phyloP scores from a whole-genome alignment of 352 stramenopile genomes.

The Globisporangium perplexum region DNA sequence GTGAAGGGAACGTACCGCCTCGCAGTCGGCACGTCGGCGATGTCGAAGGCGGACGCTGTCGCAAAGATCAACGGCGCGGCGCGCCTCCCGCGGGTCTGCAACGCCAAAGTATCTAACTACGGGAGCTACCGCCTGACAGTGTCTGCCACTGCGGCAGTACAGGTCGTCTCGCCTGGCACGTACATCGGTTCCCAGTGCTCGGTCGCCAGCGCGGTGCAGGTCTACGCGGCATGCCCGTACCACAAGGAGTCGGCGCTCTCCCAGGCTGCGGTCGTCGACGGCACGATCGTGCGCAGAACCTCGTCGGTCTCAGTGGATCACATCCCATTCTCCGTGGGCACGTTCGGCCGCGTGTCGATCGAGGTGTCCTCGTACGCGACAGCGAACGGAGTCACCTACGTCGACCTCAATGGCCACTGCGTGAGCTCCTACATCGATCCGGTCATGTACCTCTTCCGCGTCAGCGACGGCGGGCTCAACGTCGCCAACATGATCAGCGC shows the following conservation, averaged over 20 bases:
- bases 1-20: constrained; percentile 45
- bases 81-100: constrained; percentile 33
- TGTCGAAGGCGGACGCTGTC: constrained; percentile 35
- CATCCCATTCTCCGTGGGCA: constrained; percentile 42
- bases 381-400: constrained; percentile 23
- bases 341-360: constrained; percentile 48
- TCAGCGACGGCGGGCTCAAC: constrained; percentile 23
- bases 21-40: constrained; percentile 43
- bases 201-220: constrained; percentile 12
- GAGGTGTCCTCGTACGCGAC: constrained; percentile 57
- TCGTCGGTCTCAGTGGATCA: constrained; percentile 47
- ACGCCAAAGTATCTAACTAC: constrained; percentile 47
- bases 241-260: constrained; percentile 39
- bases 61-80: constrained; percentile 38
- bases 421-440: constrained; percentile 60
- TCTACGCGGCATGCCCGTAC: constrained; percentile 48
- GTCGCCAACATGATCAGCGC: constrained; percentile 40
- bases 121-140: constrained; percentile 64
- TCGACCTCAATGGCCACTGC: constrained; percentile 64
- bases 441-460: constrained; percentile 52
- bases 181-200: constrained; percentile 69
- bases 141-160: constrained; percentile 25
- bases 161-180: constrained; percentile 22
- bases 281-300: constrained; percentile 43
- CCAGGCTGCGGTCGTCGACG: constrained; percentile 29